Base-by-base conservation (phyloP, 2,329 filamentous ascomycete genomes). In the Dactylellina cionopaga region DNA sequence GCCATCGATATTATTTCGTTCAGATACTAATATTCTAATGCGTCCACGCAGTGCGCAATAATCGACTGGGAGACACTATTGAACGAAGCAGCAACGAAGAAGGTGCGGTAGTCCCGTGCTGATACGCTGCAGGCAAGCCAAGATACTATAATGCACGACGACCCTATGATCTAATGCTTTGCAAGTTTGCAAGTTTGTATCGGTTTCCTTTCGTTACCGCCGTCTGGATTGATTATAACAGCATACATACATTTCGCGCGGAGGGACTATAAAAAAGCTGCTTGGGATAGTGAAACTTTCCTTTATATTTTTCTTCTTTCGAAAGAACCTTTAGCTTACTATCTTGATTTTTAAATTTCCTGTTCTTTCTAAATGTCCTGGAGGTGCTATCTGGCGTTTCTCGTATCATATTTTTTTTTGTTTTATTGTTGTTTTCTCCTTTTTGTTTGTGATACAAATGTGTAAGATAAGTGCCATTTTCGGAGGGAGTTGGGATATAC, bases 1-100 rank as follows among this genome's bases (percentile, higher is more conserved):
- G 22, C 13, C 33, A 13, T 15, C 39, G 5, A n/a, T 54, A 4
- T 7, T 41, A 43, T 17, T 24, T 22, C n/a, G n/a, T n/a, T n/a
- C n/a, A n/a, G 15, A 43, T 17, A 22, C 51, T 55, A 55, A 55
- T n/a, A 15, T 24, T 55, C 19, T 22, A 27, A 3, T 43, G 29
- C 15, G 7, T 44, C 41, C 6, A n/a, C n/a, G n/a, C n/a, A 72
- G 68, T 72, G 68, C 31, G 59, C 68, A 17, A 65, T 72, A 13
- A 64, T 72, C 22, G 68, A 72, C 24, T 72, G 59, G 68, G 60
- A 60, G 43, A 65, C 44, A 41, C 41, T 72, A 37, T 24, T 65
- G 19, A 59, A 65, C 15, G 68, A 72, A 11, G 68, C 68, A 7
- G 68, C 52, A 13, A 58, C 37, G 3, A 72, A 72, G 43, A 60